Base-by-base conservation (phyloP, 495 filamentous ascomycete species). In the Penicillium turbatum region DNA sequence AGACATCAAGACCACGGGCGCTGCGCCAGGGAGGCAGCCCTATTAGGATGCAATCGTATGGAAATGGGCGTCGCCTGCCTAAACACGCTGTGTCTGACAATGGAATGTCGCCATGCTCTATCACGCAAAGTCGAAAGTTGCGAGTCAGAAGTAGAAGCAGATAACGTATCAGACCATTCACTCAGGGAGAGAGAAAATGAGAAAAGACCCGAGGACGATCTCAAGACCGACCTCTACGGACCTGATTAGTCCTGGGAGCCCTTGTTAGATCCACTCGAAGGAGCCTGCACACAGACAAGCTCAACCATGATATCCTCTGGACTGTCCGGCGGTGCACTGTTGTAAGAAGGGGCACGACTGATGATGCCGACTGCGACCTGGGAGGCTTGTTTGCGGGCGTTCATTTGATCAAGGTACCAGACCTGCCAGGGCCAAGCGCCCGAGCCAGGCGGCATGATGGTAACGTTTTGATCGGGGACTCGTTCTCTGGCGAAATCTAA, bases 321-420 rank as follows among this genome's bases (percentile, higher is more conserved):
- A 26, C 53, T 56, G 5, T 45, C 39, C 0, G 65, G 68, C 15
- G 62, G 62, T 5, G 49, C 21, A 19, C 60, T 65, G 17, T 67
- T 58, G 40, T 67, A 70, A 1, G 62, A 57, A 1, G 74, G 74
- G 0, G 61, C 58, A 11, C 74, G 68, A 55, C 67, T 71, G 49
- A 74, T 62, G 26, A 77, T 74, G 0, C 67, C 74, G 11, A 77
- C 66, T 6, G 71, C 74, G 2, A 75, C 66, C 45, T 75, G 70
- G 5, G 63, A 62, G 7, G 74, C 72, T 41, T 74, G 72, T 24
- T 72, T 55, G 8, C 39, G 31, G 5, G 67, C 59, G 1, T 61
- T 71, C 67, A 73, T 72, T 37, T 65, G 57, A 48, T 74, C 67
- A 11, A 74, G 56, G 38, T 70, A 72, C 65, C 65, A 75, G 7